A percentile compares a stretch with the other conserved stretches of the same genome.
These are phyloP conservation scores for Nicotiana knightiana DNA, from an alignment of 257 asterid genomes.

Conservation along the genomic window DNA sequence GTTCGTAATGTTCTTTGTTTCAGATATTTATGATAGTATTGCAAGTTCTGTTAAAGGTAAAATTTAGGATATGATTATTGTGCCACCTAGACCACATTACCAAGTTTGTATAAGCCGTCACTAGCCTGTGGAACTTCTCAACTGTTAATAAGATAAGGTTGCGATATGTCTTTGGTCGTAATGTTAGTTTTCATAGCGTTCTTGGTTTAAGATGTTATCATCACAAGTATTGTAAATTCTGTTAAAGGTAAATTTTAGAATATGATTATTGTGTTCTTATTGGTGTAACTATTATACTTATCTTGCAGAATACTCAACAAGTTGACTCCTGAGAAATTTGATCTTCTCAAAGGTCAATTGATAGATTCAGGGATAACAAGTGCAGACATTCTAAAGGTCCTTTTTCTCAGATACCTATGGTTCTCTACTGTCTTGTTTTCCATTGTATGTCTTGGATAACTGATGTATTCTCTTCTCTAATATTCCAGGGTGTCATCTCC, in stretches of 20 bases:
- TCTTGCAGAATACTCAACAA: conserved; percentile 24
- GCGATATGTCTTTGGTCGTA: background rate
- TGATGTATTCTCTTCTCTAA: background rate
- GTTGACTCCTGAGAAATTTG: conserved; percentile 26
- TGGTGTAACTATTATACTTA: background rate
- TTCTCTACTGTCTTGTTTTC: background rate
- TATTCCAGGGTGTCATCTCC: conserved; percentile 11
- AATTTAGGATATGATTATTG: background rate
- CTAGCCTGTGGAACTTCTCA: background rate
- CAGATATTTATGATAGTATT: background rate
- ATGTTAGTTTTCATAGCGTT: background rate
- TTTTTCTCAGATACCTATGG: background rate
- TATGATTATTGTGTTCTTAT: background rate
- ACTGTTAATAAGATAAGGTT: too few species aligned
- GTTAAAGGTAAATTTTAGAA: background rate
- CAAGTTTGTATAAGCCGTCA: background rate
- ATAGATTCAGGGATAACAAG: conserved; percentile 18
- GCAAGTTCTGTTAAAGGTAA: background rate
- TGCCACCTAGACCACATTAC: background rate
- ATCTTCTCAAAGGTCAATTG: conserved; percentile 19
- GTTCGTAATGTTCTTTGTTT: background rate
- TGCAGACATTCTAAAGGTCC: conserved; percentile 22
- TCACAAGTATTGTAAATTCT: background rate
- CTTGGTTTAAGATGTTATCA: background rate
- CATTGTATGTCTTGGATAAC: background rate